Evolutionary conservation across 495 filamentous ascomycete genomes (phyloP).

Genomic region (Friedmanniomyces endolithicus): DNA sequence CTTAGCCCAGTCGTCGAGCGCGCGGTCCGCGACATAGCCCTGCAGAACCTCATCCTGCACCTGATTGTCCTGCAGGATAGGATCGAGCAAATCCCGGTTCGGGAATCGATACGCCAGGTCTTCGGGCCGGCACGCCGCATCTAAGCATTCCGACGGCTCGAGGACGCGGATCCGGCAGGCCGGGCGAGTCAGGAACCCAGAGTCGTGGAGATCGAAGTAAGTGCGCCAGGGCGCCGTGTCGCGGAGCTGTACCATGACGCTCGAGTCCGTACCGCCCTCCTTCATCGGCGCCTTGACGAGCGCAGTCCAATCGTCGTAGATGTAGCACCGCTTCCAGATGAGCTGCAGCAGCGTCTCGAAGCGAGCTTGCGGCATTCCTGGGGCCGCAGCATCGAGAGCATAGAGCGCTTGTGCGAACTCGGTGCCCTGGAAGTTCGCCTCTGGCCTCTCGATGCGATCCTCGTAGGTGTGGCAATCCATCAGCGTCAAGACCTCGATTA

Average conservation of each 20-base stretch:
- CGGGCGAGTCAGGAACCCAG: not conserved
- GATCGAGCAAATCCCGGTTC: slow-evolving; percentile 20
- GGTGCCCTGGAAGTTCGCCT: slow-evolving; percentile 27
- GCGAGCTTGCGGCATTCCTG: slow-evolving; percentile 37
- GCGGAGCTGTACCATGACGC: slow-evolving; percentile 33
- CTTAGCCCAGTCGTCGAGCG: slow-evolving; percentile 30
- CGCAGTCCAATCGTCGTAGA: slow-evolving; percentile 63
- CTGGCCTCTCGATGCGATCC: slow-evolving; percentile 2
- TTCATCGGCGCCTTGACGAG: slow-evolving; percentile 37
- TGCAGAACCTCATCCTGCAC: slow-evolving; percentile 28
- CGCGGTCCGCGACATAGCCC: slow-evolving; percentile 18
- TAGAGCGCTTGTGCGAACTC: slow-evolving; percentile 60
- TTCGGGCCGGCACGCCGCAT: slow-evolving; percentile 20
- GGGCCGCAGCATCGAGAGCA: slow-evolving; percentile 41
- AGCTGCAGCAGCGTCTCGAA: slow-evolving; percentile 48
- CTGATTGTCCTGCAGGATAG: slow-evolving; percentile 26
- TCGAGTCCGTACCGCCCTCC: slow-evolving; percentile 35
- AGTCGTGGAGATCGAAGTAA: slow-evolving; percentile 38
- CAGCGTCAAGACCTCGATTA: slow-evolving; percentile 76
- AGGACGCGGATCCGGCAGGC: slow-evolving; percentile 17
- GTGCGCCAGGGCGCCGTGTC: slow-evolving; percentile 40
- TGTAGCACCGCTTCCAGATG: slow-evolving; percentile 73
- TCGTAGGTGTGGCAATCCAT: slow-evolving; percentile 33
- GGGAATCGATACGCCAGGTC: slow-evolving; percentile 24
- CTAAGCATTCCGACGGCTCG: slow-evolving; percentile 22